Evolutionary conservation across 768 basidiomycete genomes (phyloP), one percentile per base, ranked within the genome.

Genomic region (Cubamyces lactineus): DNA sequence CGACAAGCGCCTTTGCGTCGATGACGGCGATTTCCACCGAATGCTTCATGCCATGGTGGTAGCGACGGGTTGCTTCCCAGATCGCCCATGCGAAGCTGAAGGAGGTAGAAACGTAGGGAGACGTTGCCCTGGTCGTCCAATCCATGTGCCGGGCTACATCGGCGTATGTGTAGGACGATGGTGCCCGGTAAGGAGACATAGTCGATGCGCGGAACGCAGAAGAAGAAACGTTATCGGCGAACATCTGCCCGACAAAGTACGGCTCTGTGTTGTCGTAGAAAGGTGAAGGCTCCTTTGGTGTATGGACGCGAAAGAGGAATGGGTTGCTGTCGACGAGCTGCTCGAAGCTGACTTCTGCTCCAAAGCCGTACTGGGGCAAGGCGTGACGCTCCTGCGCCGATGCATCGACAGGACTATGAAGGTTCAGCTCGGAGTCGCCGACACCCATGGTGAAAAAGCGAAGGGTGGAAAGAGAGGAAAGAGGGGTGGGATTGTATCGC

Each of bases 21-120:
- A 92, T 91, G 59, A 92, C 77, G 15, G 91, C 90, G 63, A 92
- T 90, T 71, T 92, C 82, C 28, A 92, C 76, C 58, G 89, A 85
- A 63, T 90, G 88, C 72, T 92, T 92, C 55, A 91, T 75, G 41
- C 85, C 86, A 40, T 79, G 75, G 66, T 86, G 84, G 69, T 89
- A 90, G n/a, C 91, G 84, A 59, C 88, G 79, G 21, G 88, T 80
- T 4, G 89, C 91, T 71, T 92, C 91, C 89, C 89, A 92, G 40
- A 92, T 79, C 8, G 89, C 85, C 91, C 91, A 92, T 40, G 82
- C 83, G 66, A 92, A 89, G 76, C 87, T 91, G 72, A 92, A 91
- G 5, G 90, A 91, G 2, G 88, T 82, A 2, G 90, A 88, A 46
- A 92, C 82, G 63, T 84, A 92, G 5, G 84, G 79, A 0, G 91